Percentiles rank a stretch among this genome's conserved stretches.
Evolutionary conservation across 2,329 filamentous ascomycete genomes (phyloP).

Genomic region (Aspergillus ochraceoroseus): DNA sequence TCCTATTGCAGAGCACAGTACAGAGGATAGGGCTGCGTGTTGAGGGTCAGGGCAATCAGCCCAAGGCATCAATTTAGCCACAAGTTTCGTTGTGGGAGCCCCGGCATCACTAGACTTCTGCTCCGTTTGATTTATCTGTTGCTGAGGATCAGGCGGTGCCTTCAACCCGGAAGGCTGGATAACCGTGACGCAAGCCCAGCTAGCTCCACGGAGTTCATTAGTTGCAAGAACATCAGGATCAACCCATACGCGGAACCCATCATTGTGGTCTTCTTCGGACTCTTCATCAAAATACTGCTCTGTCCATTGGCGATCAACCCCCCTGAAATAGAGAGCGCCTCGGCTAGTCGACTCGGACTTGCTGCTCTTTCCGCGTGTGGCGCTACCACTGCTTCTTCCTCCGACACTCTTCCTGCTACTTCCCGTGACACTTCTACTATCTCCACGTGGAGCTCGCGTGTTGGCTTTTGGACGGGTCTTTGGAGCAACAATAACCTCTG

Average conservation of each 20-base stretch:
- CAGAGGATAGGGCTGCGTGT: slow-evolving; percentile 71
- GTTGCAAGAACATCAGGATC: slow-evolving; percentile 70
- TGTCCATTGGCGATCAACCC: slow-evolving; percentile 65
- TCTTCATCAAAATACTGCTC: slow-evolving; percentile 75
- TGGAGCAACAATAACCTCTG: slow-evolving; percentile 94
- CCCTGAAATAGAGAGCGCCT: slow-evolving; percentile 66
- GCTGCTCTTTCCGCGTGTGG: slow-evolving; percentile 55
- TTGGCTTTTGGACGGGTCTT: slow-evolving; percentile 70
- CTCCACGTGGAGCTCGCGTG: slow-evolving; percentile 58
- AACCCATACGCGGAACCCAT: slow-evolving; percentile 72
- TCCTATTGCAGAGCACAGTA: slow-evolving; percentile 69
- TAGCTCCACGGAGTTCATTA: slow-evolving; percentile 68
- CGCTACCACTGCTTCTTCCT: slow-evolving; percentile 66
- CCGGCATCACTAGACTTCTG: slow-evolving; percentile 54
- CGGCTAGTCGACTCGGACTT: slow-evolving; percentile 58
- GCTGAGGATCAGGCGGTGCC: slow-evolving; percentile 62
- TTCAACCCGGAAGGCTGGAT: slow-evolving; percentile 75
- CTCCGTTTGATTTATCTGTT: slow-evolving; percentile 64
- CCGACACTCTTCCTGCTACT: slow-evolving; percentile 68
- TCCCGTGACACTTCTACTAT: slow-evolving; percentile 74
- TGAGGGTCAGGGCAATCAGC: slow-evolving; percentile 78
- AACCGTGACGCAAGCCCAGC: slow-evolving; percentile 78
- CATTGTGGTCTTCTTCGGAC: slow-evolving; percentile 49
- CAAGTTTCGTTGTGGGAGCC: slow-evolving; percentile 59
- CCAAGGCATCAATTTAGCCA: slow-evolving; percentile 74